A percentile compares a stretch with the other conserved stretches of the same genome.
Evolutionary conservation across 257 asterid genomes (phyloP).

Genomic region (Jaltomata sinuosa): DNA sequence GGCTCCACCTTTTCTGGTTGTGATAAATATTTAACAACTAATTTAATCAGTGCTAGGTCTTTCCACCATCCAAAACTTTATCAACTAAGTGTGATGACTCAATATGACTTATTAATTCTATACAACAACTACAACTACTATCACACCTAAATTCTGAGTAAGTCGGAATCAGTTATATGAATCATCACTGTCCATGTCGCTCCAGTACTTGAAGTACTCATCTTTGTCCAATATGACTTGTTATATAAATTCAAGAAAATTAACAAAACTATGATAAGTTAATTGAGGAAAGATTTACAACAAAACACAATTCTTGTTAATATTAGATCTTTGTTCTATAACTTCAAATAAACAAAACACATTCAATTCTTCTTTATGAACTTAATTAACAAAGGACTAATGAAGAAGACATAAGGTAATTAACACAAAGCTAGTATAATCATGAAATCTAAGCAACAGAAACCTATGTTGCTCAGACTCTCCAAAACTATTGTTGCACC

Average conservation of each 20-base stretch:
- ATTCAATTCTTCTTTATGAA: not conserved
- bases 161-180: not conserved
- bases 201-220: not conserved
- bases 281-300: not conserved
- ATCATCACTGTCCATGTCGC: not conserved
- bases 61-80: not conserved
- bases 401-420: not conserved
- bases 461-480: not conserved
- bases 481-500: not conserved
- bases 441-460: not conserved
- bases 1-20: not conserved
- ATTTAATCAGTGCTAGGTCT: not conserved
- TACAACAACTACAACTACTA: not conserved
- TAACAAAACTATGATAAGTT: not conserved
- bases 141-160: not conserved
- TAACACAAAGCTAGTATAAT: not conserved
- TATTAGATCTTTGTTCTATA: not conserved
- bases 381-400: not conserved
- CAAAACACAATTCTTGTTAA: not conserved
- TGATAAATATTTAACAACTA: not conserved
- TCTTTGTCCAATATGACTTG: not conserved
- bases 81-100: not conserved
- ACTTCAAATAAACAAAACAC: not conserved
- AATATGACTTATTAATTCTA: not conserved
- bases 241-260: not conserved